phyloP scores from a whole-genome alignment of 1,284 basidiomycete species.

The Ustilago loliicola region DNA sequence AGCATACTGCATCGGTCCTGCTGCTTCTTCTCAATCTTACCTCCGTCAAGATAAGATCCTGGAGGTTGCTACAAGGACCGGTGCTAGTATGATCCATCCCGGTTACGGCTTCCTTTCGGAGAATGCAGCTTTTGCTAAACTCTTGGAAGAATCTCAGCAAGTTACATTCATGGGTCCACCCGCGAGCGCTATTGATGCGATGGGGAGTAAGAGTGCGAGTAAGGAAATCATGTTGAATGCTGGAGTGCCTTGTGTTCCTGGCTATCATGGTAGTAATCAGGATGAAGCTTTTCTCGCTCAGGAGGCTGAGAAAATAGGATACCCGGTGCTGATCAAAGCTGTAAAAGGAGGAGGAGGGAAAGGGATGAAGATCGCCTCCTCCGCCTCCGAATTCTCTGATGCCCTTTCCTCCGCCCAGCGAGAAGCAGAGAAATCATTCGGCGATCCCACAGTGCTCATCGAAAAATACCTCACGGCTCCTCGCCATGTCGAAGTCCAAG shows the following conservation, averaged over 20 bases:
- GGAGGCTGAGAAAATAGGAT: slow-evolving; percentile 75
- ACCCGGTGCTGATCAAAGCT: slow-evolving; percentile 71
- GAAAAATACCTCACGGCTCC: slow-evolving; percentile 66
- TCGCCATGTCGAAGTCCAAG: slow-evolving; percentile 80
- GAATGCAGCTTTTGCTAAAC: slow-evolving; percentile 54
- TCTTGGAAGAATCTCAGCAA: slow-evolving; percentile 41
- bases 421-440: slow-evolving; percentile 73
- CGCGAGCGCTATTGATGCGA: slow-evolving; percentile 73
- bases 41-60: slow-evolving; percentile 90
- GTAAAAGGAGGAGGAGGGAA: slow-evolving; percentile 72
- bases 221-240: slow-evolving; percentile 92
- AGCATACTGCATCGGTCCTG: slow-evolving; percentile 91
- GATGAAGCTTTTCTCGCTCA: slow-evolving; percentile 77
- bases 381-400: slow-evolving; percentile 78
- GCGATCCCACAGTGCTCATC: slow-evolving; percentile 74
- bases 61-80: slow-evolving; percentile 81
- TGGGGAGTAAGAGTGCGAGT: slow-evolving; percentile 80
- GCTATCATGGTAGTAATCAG: slow-evolving; percentile 85
- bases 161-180: slow-evolving; percentile 71
- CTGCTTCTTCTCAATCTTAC: slow-evolving; percentile 88
- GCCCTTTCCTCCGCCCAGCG: slow-evolving; percentile 86
- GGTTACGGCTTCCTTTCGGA: slow-evolving; percentile 89
- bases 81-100: slow-evolving; percentile 82
- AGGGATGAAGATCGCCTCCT: slow-evolving; percentile 72
- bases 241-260: slow-evolving; percentile 92